Conservation (phyloP, 208 protist genomes). For the Porcisia hertigi region DNA sequence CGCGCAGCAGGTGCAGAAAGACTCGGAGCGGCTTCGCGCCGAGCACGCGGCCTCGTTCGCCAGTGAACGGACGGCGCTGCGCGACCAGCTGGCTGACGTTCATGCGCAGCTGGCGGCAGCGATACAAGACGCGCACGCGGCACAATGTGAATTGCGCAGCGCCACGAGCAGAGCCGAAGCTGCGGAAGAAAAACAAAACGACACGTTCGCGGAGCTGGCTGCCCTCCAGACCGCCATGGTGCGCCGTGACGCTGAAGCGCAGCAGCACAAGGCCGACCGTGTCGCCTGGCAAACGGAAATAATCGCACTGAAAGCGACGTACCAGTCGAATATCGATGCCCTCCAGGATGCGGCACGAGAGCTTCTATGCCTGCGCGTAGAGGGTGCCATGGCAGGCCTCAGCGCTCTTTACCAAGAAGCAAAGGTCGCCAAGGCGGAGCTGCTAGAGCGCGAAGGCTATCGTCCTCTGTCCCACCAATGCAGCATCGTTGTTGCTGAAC, state of each 20-base stretch:
- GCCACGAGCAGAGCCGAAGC: neutral
- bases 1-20: constrained; percentile 22
- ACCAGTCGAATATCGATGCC: constrained; percentile 16
- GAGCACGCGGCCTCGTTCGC: constrained; percentile 28
- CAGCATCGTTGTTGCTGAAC: constrained; percentile 2
- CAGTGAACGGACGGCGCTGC: constrained; percentile 34
- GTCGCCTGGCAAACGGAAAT: constrained; percentile 30
- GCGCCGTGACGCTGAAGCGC: constrained; percentile 8
- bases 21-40: constrained; percentile 25
- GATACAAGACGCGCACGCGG: constrained; percentile 13
- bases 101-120: constrained; percentile 30
- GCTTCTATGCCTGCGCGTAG: constrained; percentile 42
- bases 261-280: constrained; percentile 20
- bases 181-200: constrained; percentile 1
- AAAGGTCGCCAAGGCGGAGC: constrained; percentile 32
- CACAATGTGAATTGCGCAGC: constrained; percentile 1
- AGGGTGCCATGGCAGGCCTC: constrained; percentile 36
- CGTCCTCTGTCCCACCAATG: constrained; percentile 6
- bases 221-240: neutral
- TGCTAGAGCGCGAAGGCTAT: constrained; percentile 38
- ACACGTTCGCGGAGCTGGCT: constrained; percentile 1
- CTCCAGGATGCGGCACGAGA: constrained; percentile 33
- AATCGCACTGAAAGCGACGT: constrained; percentile 19
- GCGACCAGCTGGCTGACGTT: constrained; percentile 27
- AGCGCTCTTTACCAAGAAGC: constrained; percentile 34